Evolutionary conservation across 2,329 filamentous ascomycete species (phyloP).

Genomic region (Exophiala viscosa): DNA sequence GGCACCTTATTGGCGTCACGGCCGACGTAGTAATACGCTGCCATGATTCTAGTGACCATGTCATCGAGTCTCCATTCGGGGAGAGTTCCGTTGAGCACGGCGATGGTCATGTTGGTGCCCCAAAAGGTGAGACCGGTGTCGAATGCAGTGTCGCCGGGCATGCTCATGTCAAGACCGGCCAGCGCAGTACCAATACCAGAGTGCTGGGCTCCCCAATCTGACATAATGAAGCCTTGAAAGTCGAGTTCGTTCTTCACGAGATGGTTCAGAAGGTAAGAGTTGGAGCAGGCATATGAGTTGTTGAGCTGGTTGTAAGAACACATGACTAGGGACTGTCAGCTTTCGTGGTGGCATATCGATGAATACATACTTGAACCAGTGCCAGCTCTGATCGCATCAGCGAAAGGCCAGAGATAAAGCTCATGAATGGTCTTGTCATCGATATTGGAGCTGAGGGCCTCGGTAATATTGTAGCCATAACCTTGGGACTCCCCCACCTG

Average conservation of each 20-base stretch:
- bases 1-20: conserved; percentile 45
- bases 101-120: conserved; percentile 83
- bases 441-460: conserved; percentile 58
- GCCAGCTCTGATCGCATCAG: conserved; percentile 63
- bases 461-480: conserved; percentile 61
- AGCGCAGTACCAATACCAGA: conserved; percentile 63
- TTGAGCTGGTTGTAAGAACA: conserved; percentile 72
- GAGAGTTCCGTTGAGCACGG: conserved; percentile 83
- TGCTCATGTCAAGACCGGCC: conserved; percentile 74
- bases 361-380: conserved; percentile 50
- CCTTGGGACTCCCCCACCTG: conserved; percentile 56
- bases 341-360: neutral
- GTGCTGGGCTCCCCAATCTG: conserved; percentile 76
- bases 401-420: conserved; percentile 62
- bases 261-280: conserved; percentile 57
- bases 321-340: conserved; percentile 46
- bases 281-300: conserved; percentile 65
- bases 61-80: conserved; percentile 86
- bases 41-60: conserved; percentile 78
- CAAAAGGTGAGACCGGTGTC: conserved; percentile 70
- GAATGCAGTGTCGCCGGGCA: conserved; percentile 79
- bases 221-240: conserved; percentile 68
- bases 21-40: conserved; percentile 62
- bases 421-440: conserved; percentile 64
- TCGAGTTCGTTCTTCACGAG: conserved; percentile 68